Evolutionary conservation across 495 filamentous ascomycete genomes (phyloP).

Genomic region (Diplogelasinospora grovesii): DNA sequence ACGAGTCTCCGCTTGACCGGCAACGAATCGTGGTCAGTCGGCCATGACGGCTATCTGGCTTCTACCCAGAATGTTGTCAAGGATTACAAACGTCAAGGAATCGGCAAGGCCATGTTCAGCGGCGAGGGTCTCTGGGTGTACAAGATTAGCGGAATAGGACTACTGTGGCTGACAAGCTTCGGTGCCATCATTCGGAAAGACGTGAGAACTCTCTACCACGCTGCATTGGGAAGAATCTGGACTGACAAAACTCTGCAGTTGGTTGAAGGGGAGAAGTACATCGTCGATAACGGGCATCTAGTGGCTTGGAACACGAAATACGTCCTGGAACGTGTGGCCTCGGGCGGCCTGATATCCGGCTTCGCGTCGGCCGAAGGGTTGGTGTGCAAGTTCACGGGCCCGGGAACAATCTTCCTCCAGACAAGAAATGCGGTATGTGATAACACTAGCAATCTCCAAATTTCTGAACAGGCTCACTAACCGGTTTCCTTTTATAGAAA

Average conservation of each 20-base stretch:
- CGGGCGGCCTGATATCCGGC: constrained; percentile 79
- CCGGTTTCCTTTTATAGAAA: constrained; percentile 20
- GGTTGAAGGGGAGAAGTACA: constrained; percentile 71
- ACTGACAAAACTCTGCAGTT: constrained; percentile 44
- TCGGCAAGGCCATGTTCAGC: constrained; percentile 89
- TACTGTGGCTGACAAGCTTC: constrained; percentile 86
- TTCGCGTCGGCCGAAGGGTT: constrained; percentile 76
- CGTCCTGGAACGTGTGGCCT: constrained; percentile 77
- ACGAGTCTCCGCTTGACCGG: constrained; percentile 67
- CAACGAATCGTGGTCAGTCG: constrained; percentile 70
- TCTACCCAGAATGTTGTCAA: constrained; percentile 70
- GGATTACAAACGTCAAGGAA: constrained; percentile 77
- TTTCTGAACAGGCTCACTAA: constrained; percentile 5
- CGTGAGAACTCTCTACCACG: constrained; percentile 40
- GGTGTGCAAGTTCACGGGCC: constrained; percentile 89
- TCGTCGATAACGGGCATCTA: constrained; percentile 91
- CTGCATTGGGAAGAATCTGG: not conserved
- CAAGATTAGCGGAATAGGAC: constrained; percentile 69
- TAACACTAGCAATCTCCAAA: not conserved
- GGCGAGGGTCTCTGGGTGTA: constrained; percentile 92
- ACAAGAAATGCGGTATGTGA: constrained; percentile 71
- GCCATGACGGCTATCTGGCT: constrained; percentile 72
- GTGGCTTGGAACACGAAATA: constrained; percentile 98
- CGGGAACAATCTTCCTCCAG: constrained; percentile 89
- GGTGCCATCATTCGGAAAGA: constrained; percentile 95